Conservation (phyloP, 805 yeast species). For the Ogataea salicorniae region DNA sequence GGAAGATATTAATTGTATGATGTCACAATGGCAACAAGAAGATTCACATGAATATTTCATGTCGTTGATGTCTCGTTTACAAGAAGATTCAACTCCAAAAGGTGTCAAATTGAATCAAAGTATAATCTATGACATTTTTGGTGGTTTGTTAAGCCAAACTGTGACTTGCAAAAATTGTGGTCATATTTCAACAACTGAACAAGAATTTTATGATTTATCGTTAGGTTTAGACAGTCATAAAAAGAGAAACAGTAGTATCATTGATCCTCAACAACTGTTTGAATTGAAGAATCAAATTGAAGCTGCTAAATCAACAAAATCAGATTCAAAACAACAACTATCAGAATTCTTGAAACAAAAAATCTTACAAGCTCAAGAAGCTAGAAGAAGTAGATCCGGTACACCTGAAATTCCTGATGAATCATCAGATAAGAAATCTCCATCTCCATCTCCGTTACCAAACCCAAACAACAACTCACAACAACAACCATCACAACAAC, state of each 20-base stretch:
- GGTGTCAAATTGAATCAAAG: constrained; percentile 80
- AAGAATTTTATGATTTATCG: constrained; percentile 90
- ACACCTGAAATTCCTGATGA: constrained; percentile 17
- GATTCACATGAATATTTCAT: constrained; percentile 96
- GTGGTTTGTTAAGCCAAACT: constrained; percentile 79
- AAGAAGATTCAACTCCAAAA: constrained; percentile 88
- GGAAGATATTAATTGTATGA: constrained; percentile 88
- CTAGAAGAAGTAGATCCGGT: constrained; percentile 21
- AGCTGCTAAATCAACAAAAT: constrained; percentile 21
- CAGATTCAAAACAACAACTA: constrained; percentile 19
- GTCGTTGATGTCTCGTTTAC: constrained; percentile 83
- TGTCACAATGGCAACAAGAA: constrained; percentile 97
- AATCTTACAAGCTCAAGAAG: constrained; percentile 24
- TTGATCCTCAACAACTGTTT: constrained; percentile 24
- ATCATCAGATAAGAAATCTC: constrained; percentile 2
- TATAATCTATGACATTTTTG: constrained; percentile 87
- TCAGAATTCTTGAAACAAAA: constrained; percentile 27
- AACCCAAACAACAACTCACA: constrained; percentile 1
- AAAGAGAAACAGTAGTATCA: constrained; percentile 32
- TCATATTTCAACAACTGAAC: constrained; percentile 80
- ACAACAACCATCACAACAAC: background rate
- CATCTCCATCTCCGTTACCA: constrained; percentile 1
- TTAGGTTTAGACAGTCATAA: constrained; percentile 61
- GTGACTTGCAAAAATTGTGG: constrained; percentile 82
- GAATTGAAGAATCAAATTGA: constrained; percentile 26